Conservation (phyloP, 2,329 filamentous ascomycete genomes). For the Rhinocladiella similis region DNA sequence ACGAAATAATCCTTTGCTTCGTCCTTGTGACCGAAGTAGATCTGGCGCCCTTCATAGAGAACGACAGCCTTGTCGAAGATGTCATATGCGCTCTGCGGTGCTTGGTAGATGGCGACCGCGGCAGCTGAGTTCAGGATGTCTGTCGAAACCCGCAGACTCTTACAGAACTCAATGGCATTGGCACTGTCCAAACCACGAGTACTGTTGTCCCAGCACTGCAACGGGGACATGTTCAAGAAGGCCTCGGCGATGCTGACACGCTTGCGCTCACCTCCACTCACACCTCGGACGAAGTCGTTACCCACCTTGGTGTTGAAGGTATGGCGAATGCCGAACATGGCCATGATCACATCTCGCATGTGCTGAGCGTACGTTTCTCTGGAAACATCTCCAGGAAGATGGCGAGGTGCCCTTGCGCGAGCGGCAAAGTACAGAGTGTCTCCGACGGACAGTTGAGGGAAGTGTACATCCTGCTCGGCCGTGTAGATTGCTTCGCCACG, state of each 20-base stretch:
- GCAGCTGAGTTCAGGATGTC: slow-evolving; percentile 52
- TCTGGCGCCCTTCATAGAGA: slow-evolving; percentile 74
- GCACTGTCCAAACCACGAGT: slow-evolving; percentile 56
- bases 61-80: slow-evolving; percentile 75
- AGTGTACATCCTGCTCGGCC: slow-evolving; percentile 80
- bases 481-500: slow-evolving; percentile 86
- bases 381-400: slow-evolving; percentile 38
- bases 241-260: slow-evolving; percentile 61
- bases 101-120: slow-evolving; percentile 61
- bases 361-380: slow-evolving; percentile 46
- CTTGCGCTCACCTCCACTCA: slow-evolving; percentile 63
- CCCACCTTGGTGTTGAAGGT: slow-evolving; percentile 50
- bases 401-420: slow-evolving; percentile 50
- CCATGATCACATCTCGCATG: slow-evolving; percentile 48
- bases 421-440: slow-evolving; percentile 69
- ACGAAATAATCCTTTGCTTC: slow-evolving; percentile 68
- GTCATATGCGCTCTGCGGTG: slow-evolving; percentile 54
- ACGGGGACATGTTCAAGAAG: slow-evolving; percentile 45
- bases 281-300: slow-evolving; percentile 62
- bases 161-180: slow-evolving; percentile 60
- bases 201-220: slow-evolving; percentile 50
- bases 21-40: slow-evolving; percentile 68
- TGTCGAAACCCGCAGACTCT: slow-evolving; percentile 52
- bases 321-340: slow-evolving; percentile 52
- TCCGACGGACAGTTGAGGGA: slow-evolving; percentile 73